Evolutionary conservation across 1,284 basidiomycete genomes (phyloP), one percentile per base, ranked within the genome.

Genomic region (Tilletia indica): DNA sequence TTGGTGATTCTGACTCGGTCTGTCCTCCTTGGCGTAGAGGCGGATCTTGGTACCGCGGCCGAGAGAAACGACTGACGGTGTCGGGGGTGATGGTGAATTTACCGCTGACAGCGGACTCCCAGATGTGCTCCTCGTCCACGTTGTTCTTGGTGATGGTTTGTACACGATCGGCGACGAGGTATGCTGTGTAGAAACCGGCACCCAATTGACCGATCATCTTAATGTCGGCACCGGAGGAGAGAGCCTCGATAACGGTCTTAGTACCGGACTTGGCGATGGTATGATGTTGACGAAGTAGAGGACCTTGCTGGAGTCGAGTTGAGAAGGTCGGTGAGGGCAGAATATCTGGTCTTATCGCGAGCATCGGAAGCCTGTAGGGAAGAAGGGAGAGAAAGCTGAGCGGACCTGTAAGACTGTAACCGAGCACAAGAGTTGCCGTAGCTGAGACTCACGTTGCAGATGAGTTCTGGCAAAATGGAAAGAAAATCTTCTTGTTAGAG

Each of bases 141-240:
- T 99, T 99, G 90, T 99, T 93, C 89, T 99, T 99, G 82, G 96
- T 96, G 87, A 97, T 92, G 85, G 99, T 92, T 87, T 97, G 94
- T 9, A 99, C 97, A 79, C 91, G 91, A 87, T 99, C 95, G 82
- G 97, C 95, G 78, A 98, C 95, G 82, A 99, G 93, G 90, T 99
- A 99, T 34, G 94, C 93, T 68, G 96, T 98, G 90, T 99, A 99
- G 91, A 99, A 99, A 88, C 96, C 94, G 87, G 97, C 96, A 94
- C 94, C 94, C 86, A 97, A 94, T 87, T 93, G 92, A 85, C 91
- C 91, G 78, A 83, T 83, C 78, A 81, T 81, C 68, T 73, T 75
- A 48, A 82, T 80, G 73, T 84, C 78, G 74, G 96, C 97, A 83
- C 96, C 96, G 67, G 94, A 95, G 86, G 89, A 92, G 78, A 99